These are phyloP conservation scores for Coemansia sp. DNA, from an alignment of 192 early-diverging fungal species.

Conservation along the genomic window DNA sequence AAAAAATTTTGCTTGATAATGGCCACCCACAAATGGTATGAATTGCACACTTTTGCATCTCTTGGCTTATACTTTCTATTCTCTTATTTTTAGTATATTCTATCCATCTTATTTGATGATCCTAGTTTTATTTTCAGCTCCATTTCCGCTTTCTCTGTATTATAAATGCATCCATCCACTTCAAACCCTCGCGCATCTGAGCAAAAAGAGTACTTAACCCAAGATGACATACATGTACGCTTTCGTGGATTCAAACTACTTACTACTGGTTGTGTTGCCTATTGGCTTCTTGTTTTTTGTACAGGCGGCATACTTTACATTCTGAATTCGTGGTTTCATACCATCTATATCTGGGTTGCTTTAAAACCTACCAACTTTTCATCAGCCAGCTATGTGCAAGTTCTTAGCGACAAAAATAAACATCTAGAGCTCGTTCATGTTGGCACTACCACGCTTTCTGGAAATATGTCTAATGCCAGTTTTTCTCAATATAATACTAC, in stretches of 20 bases:
- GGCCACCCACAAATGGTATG: too few species aligned
- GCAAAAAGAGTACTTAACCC: slow-evolving; percentile 13
- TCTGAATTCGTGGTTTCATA: slow-evolving; percentile 23
- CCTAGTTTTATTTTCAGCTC: too few species aligned
- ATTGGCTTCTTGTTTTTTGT: slow-evolving; percentile 27
- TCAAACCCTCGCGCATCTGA: not conserved
- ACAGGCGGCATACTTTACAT: slow-evolving; percentile 29
- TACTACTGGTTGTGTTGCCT: slow-evolving; percentile 2
- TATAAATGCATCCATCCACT: too few species aligned
- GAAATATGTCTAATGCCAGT: not conserved
- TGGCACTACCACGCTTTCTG: not conserved
- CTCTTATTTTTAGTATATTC: too few species aligned
- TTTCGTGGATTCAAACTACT: slow-evolving; percentile 19
- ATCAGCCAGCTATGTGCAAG: slow-evolving; percentile 13
- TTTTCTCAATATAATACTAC: slow-evolving; percentile 7
- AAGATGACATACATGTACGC: slow-evolving; percentile 16
- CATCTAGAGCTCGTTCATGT: slow-evolving; percentile 25
- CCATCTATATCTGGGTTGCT: slow-evolving; percentile 15
- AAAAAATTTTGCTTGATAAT: too few species aligned
- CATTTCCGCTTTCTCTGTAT: too few species aligned
- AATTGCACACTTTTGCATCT: too few species aligned
- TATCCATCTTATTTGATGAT: too few species aligned
- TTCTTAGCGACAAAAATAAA: slow-evolving; percentile 17
- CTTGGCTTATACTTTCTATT: too few species aligned
- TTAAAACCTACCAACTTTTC: slow-evolving; percentile 4